Percentiles rank a stretch among this genome's conserved stretches.
phyloP scores from a whole-genome alignment of 1,284 basidiomycete species.

The Coniophora puteana region DNA sequence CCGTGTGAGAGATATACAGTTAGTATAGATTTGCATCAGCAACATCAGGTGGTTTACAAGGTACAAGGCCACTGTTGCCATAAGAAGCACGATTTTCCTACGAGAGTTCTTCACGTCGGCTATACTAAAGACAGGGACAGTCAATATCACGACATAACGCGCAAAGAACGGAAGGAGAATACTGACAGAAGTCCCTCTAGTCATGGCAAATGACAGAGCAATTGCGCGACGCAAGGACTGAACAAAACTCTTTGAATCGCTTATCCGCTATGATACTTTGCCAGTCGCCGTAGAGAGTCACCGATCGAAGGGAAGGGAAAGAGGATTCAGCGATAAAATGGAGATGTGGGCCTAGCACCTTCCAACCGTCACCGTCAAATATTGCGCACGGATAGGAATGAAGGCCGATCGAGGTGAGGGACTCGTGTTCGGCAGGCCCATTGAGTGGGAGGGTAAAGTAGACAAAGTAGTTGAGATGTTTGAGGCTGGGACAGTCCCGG shows the following conservation, averaged over 20 bases:
- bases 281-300: constrained; percentile 54
- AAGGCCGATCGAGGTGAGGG: constrained; percentile 44
- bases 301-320: constrained; percentile 35
- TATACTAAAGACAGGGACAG: too few relatives aligned
- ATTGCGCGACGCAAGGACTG: constrained; percentile 11
- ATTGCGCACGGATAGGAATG: constrained; percentile 44
- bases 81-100: too few relatives aligned
- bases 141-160: too few relatives aligned
- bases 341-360: constrained; percentile 44
- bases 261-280: constrained; percentile 29
- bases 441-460: constrained; percentile 44
- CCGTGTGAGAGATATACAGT: too few relatives aligned
- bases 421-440: constrained; percentile 24
- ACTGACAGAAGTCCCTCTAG: background rate
- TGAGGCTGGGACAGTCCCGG: constrained; percentile 40
- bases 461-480: constrained; percentile 53
- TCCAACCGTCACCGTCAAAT: constrained; percentile 36
- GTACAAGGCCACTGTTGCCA: too few relatives aligned
- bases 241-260: constrained; percentile 23
- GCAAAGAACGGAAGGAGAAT: too few relatives aligned
- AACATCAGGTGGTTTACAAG: too few relatives aligned
- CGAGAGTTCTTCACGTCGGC: too few relatives aligned
- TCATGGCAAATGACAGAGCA: constrained; percentile 1
- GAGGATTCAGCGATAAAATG: constrained; percentile 30
- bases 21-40: too few relatives aligned